phyloP scores from a whole-genome alignment of 768 basidiomycete genomes.

The Sistotremastrum niveocremeum region DNA sequence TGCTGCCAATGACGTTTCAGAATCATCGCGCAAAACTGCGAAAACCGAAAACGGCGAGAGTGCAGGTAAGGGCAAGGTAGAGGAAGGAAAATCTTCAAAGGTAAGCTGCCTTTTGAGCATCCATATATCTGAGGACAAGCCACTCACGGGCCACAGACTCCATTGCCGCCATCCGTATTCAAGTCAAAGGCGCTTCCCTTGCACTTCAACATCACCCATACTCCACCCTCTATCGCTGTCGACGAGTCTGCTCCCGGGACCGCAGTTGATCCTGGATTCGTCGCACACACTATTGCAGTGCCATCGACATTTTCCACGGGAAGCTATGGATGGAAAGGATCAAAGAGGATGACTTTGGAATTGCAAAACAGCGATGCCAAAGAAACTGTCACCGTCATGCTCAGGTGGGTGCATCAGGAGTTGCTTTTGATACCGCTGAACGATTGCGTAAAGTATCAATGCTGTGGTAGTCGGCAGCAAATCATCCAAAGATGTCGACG shows the following conservation, averaged over 20 bases:
- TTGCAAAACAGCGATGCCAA: conserved; percentile 37
- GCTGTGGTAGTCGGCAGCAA: too few relatives aligned
- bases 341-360: conserved; percentile 52
- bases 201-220: conserved; percentile 54
- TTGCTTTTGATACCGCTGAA: conserved; percentile 85
- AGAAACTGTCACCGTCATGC: conserved; percentile 58
- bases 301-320: conserved; percentile 58
- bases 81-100: too few relatives aligned
- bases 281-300: conserved; percentile 40
- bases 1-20: too few relatives aligned
- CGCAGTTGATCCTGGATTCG: conserved; percentile 42
- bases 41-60: too few relatives aligned
- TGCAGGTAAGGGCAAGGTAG: too few relatives aligned
- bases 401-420: conserved; percentile 74
- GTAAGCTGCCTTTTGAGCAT: too few relatives aligned
- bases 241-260: conserved; percentile 21
- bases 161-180: conserved; percentile 38
- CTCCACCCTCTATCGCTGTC: conserved; percentile 32
- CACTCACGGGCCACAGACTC: conserved; percentile 19
- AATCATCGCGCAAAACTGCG: too few relatives aligned
- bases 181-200: conserved; percentile 55
- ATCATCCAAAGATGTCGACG: too few relatives aligned
- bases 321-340: conserved; percentile 79
- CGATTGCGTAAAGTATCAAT: conserved; percentile 44
- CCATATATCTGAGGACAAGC: too few relatives aligned